phyloP scores from a whole-genome alignment of 2,329 filamentous ascomycete species.

The Trichothecium roseum region DNA sequence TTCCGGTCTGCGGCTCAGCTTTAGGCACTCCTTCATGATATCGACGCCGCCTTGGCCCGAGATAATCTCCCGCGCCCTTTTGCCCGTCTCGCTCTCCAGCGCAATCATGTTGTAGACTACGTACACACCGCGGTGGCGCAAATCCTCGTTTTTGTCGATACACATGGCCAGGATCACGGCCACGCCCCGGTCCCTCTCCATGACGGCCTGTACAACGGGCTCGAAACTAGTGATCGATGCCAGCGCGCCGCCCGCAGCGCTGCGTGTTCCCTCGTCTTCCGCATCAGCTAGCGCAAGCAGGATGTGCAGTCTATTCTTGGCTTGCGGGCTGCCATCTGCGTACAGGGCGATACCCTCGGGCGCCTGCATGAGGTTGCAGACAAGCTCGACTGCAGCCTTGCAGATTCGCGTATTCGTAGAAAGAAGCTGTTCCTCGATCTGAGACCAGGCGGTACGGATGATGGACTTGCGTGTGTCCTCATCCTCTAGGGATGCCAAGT shows the following conservation, averaged over 20 bases:
- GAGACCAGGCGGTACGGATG: conserved; percentile 61
- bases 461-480: conserved; percentile 56
- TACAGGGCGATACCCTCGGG: conserved; percentile 59
- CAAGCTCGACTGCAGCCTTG: conserved; percentile 75
- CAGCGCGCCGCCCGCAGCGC: conserved; percentile 78
- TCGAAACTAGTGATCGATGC: conserved; percentile 77
- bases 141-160: conserved; percentile 57
- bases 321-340: conserved; percentile 54
- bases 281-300: conserved; percentile 81
- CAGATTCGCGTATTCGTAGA: conserved; percentile 65
- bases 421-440: conserved; percentile 75
- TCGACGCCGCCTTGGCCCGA: conserved; percentile 55
- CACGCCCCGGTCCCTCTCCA: conserved; percentile 62
- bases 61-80: conserved; percentile 48
- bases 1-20: conserved; percentile 56
- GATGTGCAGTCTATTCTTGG: conserved; percentile 67
- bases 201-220: conserved; percentile 57
- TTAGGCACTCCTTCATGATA: conserved; percentile 57
- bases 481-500: conserved; percentile 73
- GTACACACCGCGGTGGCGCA: conserved; percentile 65
- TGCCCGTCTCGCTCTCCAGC: conserved; percentile 55
- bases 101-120: conserved; percentile 63
- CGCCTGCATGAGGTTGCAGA: conserved; percentile 78
- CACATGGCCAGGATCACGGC: conserved; percentile 74
- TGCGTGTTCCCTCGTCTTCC: conserved; percentile 67